Base-by-base conservation (phyloP, 768 basidiomycete genomes). In the Phlebiopsis gigantea region DNA sequence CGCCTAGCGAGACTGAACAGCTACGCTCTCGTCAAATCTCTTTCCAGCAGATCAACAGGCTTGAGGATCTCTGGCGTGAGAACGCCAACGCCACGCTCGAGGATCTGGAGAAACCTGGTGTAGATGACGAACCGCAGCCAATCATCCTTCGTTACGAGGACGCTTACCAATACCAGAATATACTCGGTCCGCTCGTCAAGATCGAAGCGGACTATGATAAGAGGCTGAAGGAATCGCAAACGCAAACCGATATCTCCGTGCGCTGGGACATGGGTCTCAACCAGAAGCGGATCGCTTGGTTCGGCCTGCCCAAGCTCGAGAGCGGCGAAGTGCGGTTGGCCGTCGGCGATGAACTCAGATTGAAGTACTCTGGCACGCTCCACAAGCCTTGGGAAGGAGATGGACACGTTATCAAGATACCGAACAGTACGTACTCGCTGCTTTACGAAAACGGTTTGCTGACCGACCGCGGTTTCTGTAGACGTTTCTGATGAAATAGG, bases 141-240 rank as follows among this genome's bases (percentile, higher is more conserved):
- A 89, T 99, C 60, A 69, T 96, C 22, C 73, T 90, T 53, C 87
- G 86, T 61, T 99, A 99, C 70, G 96, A 98, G 69, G 97, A 99
- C 70, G 97, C 97, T 45, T 99, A 98, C 68, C 97, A 98, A 66
- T 99, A 99, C 70, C 97, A 99, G 75, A 99, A 99, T 68, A 98
- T 99, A 55, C 96, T 98, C 66, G 97, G 97, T 4, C 97, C 97
- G 15, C 82, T 99, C 46, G 97, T 99, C 72, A 99, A 99, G 76
- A 98, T 99, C 63, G 97, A 99, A 68, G 97, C 97, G 1, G 97
- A 99, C 74, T 99, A 98, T 66, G 97, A 99, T 69, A 98, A 98
- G 74, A 82, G 87, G 54, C 79, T 98, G 65, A 99, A 99, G 73
- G 97, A 99, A 71, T 92, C 93, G 59, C 97, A 99, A 75, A 98